Conservation (phyloP, 305 asterid species). For the Ilex paraguariensis region DNA sequence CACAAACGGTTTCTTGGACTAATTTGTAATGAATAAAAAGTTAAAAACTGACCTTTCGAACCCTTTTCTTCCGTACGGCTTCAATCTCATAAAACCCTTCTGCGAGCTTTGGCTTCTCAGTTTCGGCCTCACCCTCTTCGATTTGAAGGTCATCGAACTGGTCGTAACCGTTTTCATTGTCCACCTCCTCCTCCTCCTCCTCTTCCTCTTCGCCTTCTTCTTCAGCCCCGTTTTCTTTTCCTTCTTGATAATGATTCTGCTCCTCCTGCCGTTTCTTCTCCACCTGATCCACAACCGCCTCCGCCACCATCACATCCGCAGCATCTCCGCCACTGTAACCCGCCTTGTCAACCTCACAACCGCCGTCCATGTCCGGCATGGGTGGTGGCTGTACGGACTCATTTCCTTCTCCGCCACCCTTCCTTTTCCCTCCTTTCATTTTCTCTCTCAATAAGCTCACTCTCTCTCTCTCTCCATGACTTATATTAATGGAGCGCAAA, state of each 20-base stretch:
- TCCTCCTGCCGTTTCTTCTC: not conserved
- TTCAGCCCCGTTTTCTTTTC: conserved; percentile 16
- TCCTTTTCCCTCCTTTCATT: conserved; percentile 67
- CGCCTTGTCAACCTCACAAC: conserved; percentile 8
- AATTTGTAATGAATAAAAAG: not conserved
- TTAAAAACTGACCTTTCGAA: conserved; percentile 40
- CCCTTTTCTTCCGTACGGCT: conserved; percentile 73
- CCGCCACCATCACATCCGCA: conserved; percentile 14
- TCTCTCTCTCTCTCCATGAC: conserved; percentile 14
- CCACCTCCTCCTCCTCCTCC: conserved; percentile 35
- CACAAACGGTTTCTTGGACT: not conserved
- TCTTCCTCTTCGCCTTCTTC: conserved; percentile 33
- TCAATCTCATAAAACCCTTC: conserved; percentile 88
- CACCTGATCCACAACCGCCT: conserved; percentile 11
- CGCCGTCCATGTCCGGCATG: conserved; percentile 1
- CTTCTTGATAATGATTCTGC: not conserved
- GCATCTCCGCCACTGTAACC: conserved; percentile 13
- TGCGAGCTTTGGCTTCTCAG: conserved; percentile 60
- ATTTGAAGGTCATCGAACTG: conserved; percentile 25
- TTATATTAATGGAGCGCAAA: no score
- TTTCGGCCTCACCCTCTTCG: conserved; percentile 27
- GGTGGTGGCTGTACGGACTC: conserved; percentile 23
- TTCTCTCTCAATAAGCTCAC: conserved; percentile 12
- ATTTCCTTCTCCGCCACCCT: conserved; percentile 15
- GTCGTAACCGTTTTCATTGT: conserved; percentile 34